Base-by-base conservation (phyloP, 1,284 basidiomycete genomes). In the Trichosporon sp. region DNA sequence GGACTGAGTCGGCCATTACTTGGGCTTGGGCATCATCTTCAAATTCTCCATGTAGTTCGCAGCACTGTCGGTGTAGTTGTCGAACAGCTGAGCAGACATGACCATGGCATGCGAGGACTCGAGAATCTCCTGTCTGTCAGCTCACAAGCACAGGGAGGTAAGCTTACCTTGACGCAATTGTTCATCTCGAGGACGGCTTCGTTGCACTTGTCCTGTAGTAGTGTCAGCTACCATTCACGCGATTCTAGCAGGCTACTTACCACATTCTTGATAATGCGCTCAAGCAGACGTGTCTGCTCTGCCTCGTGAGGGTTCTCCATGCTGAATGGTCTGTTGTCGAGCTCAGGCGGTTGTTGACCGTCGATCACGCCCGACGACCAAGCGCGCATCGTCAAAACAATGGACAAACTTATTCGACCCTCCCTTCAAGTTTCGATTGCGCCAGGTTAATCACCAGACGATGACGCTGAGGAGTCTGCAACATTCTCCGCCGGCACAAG, bases 261-360 rank as follows among this genome's bases (percentile, higher is more conserved):
- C 10, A 90, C 87, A 71, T 92, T 95, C 80, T 93, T 94, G 40
- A 93, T 83, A 69, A 96, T 95, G 29, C 93, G 86, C 73, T 94
- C 91, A 3, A 95, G 84, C 33, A 95, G 84, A 37, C 93, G 87
- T 33, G 90, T 91, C 77, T 96, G 93, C 65, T 91, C 85, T 78
- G 94, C 91, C 66, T 92, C 91, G 74, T 95, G 91, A 27, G 90
- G 91, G 77, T 92, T 93, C 80, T 93, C 90, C 91, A 94, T 93
- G 58, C 21, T 46, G 37, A 19, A 52, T 9, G 49, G 31, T 40
- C 56, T 56, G 59, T 19, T 56, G 36, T 52, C 14, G 60, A 31
- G 29, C 34, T 19, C 32, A 31, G n/a, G n/a, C n/a, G n/a, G n/a
- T n/a, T n/a, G n/a, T n/a, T n/a, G n/a, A n/a, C n/a, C n/a, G n/a